These are phyloP conservation scores for Plasmodium knowlesi DNA, from an alignment of 169 alveolate genomes.

Conservation along the genomic window DNA sequence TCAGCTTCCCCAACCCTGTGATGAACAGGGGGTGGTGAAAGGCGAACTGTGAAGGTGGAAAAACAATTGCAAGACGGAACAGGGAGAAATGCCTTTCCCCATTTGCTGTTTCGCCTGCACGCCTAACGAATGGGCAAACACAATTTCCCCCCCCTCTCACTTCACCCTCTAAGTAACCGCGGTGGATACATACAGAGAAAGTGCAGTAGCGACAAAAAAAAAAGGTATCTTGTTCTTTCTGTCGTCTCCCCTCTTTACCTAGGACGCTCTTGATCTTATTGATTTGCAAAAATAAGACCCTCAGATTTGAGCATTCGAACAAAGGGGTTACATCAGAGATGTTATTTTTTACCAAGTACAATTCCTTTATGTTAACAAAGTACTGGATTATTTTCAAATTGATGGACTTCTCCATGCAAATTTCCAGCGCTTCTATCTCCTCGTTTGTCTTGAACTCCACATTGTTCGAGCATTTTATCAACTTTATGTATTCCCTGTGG, in stretches of 20 bases:
- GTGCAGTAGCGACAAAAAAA: neutral
- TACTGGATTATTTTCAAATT: constrained; percentile 27
- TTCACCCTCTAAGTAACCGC: neutral
- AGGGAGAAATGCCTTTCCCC: neutral
- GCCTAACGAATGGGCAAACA: neutral
- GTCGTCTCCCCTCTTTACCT: constrained; percentile 29
- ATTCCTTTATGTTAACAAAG: constrained; percentile 45
- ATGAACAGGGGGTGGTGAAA: neutral
- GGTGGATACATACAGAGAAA: too few species aligned
- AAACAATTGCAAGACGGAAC: neutral
- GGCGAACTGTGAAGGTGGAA: neutral
- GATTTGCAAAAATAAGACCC: constrained; percentile 43
- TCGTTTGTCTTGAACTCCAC: constrained; percentile 53
- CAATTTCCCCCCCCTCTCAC: neutral
- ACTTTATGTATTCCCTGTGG: constrained; percentile 7
- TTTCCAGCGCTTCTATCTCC: constrained; percentile 48
- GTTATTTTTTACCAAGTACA: constrained; percentile 53
- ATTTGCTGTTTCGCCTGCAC: neutral
- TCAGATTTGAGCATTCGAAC: constrained; percentile 24
- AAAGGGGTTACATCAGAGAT: constrained; percentile 61
- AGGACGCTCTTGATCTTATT: constrained; percentile 32
- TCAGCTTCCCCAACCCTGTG: constrained; percentile 37
- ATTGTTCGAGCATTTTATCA: constrained; percentile 46
- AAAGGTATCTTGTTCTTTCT: neutral
- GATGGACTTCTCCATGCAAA: constrained; percentile 63